Percentiles rank a stretch among this genome's conserved stretches.
These are phyloP conservation scores for Neoboletus magnificus DNA, from an alignment of 768 basidiomycete genomes.

Conservation along the genomic window DNA sequence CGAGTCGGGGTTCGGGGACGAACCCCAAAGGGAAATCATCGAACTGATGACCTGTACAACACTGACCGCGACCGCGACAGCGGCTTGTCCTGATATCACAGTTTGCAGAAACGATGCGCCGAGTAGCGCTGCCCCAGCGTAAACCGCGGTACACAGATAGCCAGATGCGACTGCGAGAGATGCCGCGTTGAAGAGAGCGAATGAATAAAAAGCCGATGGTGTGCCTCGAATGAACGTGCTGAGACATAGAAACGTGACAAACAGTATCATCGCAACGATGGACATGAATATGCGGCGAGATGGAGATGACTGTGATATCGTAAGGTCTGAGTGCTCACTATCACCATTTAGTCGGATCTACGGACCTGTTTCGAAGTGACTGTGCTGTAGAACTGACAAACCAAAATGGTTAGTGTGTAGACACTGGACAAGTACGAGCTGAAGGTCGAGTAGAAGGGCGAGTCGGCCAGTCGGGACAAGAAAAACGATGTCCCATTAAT, in stretches of 20 bases:
- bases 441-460: slow-evolving; percentile 56
- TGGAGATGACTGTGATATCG: slow-evolving; percentile 48
- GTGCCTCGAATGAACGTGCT: slow-evolving; percentile 60
- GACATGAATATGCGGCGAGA: slow-evolving; percentile 54
- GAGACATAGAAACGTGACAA: slow-evolving; percentile 58
- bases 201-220: slow-evolving; percentile 57
- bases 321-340: slow-evolving; percentile 1
- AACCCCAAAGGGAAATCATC: slow-evolving; percentile 50
- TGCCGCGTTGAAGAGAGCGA: slow-evolving; percentile 60
- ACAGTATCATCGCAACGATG: slow-evolving; percentile 47
- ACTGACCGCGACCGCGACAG: slow-evolving; percentile 79
- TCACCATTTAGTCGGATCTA: slow-evolving; percentile 3
- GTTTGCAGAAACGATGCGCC: slow-evolving; percentile 71
- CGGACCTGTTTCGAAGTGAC: slow-evolving; percentile 62
- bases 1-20: slow-evolving; percentile 28
- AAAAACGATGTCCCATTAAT: slow-evolving; percentile 88
- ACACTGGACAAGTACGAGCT: slow-evolving; percentile 62
- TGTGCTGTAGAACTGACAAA: slow-evolving; percentile 74
- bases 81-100: slow-evolving; percentile 82
- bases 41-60: slow-evolving; percentile 70
- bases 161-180: slow-evolving; percentile 60
- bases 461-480: slow-evolving; percentile 60
- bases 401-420: slow-evolving; percentile 63
- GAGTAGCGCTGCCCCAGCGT: slow-evolving; percentile 79
- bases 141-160: slow-evolving; percentile 73